Evolutionary conservation across 495 filamentous ascomycete genomes (phyloP), one percentile per base, ranked within the genome.

Genomic region (Choiromyces venosus): DNA sequence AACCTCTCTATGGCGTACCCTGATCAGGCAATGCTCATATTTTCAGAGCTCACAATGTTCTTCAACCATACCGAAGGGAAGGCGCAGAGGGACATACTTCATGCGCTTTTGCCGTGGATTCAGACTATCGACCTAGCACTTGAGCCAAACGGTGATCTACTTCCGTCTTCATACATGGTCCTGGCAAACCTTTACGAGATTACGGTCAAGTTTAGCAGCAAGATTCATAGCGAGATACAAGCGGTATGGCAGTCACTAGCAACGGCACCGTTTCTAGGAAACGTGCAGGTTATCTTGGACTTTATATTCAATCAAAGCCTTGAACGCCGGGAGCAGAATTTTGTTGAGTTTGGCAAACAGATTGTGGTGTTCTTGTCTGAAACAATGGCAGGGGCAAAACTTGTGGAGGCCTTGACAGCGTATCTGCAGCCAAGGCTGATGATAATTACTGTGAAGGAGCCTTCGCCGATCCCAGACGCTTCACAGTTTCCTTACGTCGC

Each of bases 201-300:
- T 68, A 99, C 95, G 1, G 94, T 97, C 77, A 92, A 92, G 70
- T 94, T 92, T 65, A 92, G 94, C 81, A 91, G 88, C 52, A 89
- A 89, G 6, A 83, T 99, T 42, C 94, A 97, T 77, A 97, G 97
- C 72, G 96, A 99, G 83, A 94, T 98, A 5, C 94, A 97, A 82
- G 95, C 95, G 16, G 87, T 99, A 42, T 99, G 95, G 95, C 93
- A 97, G 84, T 95, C 95, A 5, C 85, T 99, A 25, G 95, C 94
- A 0, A 97, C 94, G 6, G 96, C 94, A 2, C 94, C 93, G 0
- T 90, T 97, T 83, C 91, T 88, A 6, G 95, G 94, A n/a, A 99
- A 99, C 80, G 95, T 98, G 37, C 91, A 95, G 74, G 86, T 98
- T 25, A 91, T 97, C 14, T 87, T 99, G 6, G 92, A 99, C 80